Conservation (phyloP, 2,329 filamentous ascomycete genomes). For the Didymella segeticola region DNA sequence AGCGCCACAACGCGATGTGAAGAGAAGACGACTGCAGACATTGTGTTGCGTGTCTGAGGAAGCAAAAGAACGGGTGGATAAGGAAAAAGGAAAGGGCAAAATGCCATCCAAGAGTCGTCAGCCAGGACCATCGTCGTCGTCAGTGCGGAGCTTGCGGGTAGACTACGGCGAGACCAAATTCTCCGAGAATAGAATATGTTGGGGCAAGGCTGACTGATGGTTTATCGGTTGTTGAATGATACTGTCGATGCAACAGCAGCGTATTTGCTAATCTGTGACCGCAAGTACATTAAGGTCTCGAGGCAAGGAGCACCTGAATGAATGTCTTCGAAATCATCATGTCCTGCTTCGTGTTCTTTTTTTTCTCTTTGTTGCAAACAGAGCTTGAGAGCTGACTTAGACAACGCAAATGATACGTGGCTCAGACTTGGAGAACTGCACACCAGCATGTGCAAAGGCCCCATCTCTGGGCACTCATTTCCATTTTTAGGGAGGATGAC, state of each 20-base stretch:
- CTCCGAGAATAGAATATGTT: not conserved
- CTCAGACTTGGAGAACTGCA: too few relatives aligned
- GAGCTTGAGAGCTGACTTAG: too few relatives aligned
- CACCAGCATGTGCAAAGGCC: too few relatives aligned
- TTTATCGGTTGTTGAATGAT: not conserved
- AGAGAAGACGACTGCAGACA: constrained; percentile 6
- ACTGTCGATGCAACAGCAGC: not conserved
- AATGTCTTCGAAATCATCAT: too few relatives aligned
- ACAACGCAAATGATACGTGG: too few relatives aligned
- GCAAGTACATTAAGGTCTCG: too few relatives aligned
- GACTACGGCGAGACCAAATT: not conserved
- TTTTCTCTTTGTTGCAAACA: too few relatives aligned
- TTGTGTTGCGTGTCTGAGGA: not conserved
- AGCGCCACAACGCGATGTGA: constrained; percentile 5
- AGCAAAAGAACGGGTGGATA: not conserved
- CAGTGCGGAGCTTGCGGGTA: constrained; percentile 4
- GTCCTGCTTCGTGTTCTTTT: too few relatives aligned
- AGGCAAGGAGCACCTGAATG: too few relatives aligned
- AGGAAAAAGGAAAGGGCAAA: not conserved
- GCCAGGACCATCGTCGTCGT: not conserved
- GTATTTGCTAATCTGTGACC: not conserved
- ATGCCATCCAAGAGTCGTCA: not conserved
- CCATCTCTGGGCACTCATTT: too few relatives aligned
- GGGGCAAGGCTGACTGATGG: not conserved
- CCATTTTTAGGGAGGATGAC: too few relatives aligned